Evolutionary conservation across 2,329 filamentous ascomycete species (phyloP).

Genomic region (Pseudogymnoascus pannorum): DNA sequence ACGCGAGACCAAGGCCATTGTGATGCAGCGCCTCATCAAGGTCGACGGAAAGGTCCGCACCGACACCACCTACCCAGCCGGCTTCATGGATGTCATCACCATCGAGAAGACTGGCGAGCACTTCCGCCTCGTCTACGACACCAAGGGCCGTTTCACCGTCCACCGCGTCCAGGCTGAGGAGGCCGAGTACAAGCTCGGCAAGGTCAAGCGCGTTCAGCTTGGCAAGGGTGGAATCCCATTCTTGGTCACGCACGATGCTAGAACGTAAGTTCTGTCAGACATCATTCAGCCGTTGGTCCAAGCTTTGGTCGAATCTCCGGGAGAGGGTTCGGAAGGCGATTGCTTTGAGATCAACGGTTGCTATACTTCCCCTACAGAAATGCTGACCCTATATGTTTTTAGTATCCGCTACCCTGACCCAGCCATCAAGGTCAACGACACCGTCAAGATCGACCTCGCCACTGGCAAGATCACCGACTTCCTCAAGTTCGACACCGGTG

Average conservation of each 20-base stretch:
- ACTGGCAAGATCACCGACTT: constrained; percentile 98
- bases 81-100: constrained; percentile 99
- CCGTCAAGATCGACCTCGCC: constrained; percentile 95
- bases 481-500: constrained; percentile 97
- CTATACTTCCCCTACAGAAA: constrained; percentile 24
- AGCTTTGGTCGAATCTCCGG: constrained; percentile 68
- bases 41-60: constrained; percentile 99
- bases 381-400: constrained; percentile 28
- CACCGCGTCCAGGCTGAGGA: constrained; percentile 98
- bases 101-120: constrained; percentile 99
- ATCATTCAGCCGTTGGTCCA: constrained; percentile 99
- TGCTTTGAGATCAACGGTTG: constrained; percentile 29
- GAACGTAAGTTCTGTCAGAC: constrained; percentile 98
- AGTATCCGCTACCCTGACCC: constrained; percentile 99
- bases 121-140: constrained; percentile 99
- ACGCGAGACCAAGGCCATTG: constrained; percentile 94
- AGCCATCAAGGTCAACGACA: constrained; percentile 99
- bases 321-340: constrained; percentile 11
- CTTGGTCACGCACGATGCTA: constrained; percentile 99
- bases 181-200: constrained; percentile 99
- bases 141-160: constrained; percentile 99
- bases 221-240: constrained; percentile 99
- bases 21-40: constrained; percentile 99
- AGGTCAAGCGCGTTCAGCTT: constrained; percentile 99
- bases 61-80: constrained; percentile 92